A percentile compares a stretch with the other conserved stretches of the same genome.
These are phyloP conservation scores for Hemisphaericaspora xylofermentans DNA, from an alignment of 1,139 yeast genomes.

Conservation along the genomic window DNA sequence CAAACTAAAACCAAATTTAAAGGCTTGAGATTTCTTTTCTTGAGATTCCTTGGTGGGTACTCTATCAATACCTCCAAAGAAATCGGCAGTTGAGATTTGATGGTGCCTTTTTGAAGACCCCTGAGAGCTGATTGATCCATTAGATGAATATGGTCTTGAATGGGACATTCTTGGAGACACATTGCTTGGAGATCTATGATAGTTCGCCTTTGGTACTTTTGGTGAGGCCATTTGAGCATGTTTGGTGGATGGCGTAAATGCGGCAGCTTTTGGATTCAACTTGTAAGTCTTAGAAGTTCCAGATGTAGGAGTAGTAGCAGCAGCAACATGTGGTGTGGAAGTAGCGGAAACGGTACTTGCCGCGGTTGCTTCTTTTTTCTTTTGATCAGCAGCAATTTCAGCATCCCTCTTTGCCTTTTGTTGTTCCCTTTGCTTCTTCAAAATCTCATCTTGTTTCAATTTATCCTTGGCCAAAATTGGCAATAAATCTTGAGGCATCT, in stretches of 20 bases:
- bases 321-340: constrained; percentile 3
- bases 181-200: constrained; percentile 26
- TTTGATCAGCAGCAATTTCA: constrained; percentile 19
- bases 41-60: constrained; percentile 49
- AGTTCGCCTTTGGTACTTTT: constrained; percentile 28
- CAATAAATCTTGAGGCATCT: constrained; percentile 71
- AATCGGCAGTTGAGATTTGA: constrained; percentile 45
- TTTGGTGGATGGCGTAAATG: constrained; percentile 58
- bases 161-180: constrained; percentile 36
- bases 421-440: constrained; percentile 32
- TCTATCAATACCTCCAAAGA: constrained; percentile 48
- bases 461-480: constrained; percentile 74
- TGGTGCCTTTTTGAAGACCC: constrained; percentile 34
- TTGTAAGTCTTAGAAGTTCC: constrained; percentile 56
- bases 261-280: constrained; percentile 69
- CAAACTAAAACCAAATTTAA: constrained; percentile 56
- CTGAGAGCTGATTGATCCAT: constrained; percentile 19
- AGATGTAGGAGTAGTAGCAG: background rate
- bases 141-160: constrained; percentile 31
- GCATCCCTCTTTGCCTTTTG: constrained; percentile 17
- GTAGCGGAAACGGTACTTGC: constrained; percentile 1
- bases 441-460: constrained; percentile 60
- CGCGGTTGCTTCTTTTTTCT: constrained; percentile 44
- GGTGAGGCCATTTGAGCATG: constrained; percentile 29
- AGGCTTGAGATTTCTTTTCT: constrained; percentile 32